Evolutionary conservation across 2,329 filamentous ascomycete genomes (phyloP), one percentile per base, ranked within the genome.

Genomic region (Colletotrichum coccodes): DNA sequence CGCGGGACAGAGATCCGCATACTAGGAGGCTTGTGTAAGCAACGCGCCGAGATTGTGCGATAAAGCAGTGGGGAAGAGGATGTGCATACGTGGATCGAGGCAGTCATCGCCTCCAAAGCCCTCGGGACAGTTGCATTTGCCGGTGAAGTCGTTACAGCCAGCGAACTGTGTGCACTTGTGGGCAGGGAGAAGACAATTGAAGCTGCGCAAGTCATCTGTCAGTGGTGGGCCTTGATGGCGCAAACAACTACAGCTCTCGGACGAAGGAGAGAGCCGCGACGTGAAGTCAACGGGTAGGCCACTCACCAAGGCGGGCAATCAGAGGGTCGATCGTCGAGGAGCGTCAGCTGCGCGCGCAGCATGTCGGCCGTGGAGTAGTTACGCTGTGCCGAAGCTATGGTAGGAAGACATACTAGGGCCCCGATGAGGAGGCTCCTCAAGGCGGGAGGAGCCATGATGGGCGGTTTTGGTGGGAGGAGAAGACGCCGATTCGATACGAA

Each of bases 101-200:
- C 96, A 99, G 81, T 98, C 95, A 75, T 97, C 94, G 66, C 95
- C 95, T 69, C 95, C 96, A 78, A 97, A 99, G 40, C 96, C 96
- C 21, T 94, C 87, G 9, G 95, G 95, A 79, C 96, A 99, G 68
- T 91, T 88, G 82, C 96, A 99, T 85, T 97, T 95, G 57, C 96
- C 96, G 75, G 94, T 97, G 76, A 90, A 94, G 76, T 92, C 90
- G 79, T 96, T 97, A 80, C 96, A 99, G 38, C 90, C 87, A 40
- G 94, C 92, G 78, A 92, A 99, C 82, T 99, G 96, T 71, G 93
- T 90, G 80, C 96, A 99, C 71, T 90, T 91, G 79, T 97, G 97
- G 71, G 93, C 94, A 32, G 96, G 95, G 18, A 99, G 89, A 67
- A 98, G 92, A 83, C 96, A 99, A 88, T 99, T 98, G 87, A 99